Evolutionary conservation across 106 monocot genomes (phyloP).

Genomic region (Allium sativum): DNA sequence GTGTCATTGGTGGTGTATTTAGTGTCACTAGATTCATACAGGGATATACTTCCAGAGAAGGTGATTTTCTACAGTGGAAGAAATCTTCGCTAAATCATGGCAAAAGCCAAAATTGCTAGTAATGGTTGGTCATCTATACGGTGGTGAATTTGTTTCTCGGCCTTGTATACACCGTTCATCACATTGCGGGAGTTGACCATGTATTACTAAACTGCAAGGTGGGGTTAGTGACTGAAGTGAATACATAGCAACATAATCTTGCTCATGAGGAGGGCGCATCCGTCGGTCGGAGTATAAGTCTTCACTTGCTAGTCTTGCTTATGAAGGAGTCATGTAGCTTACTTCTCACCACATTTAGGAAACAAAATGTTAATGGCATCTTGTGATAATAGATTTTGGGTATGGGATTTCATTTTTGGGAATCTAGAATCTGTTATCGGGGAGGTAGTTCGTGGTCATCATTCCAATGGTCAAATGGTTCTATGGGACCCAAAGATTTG

Average conservation of each 20-base stretch:
- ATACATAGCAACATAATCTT: constrained; percentile 1
- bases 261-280: no score
- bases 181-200: constrained; percentile 1
- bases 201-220: background rate
- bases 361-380: constrained; percentile 83
- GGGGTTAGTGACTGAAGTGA: background rate
- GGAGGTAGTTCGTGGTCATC: constrained; percentile 93
- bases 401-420: constrained; percentile 92
- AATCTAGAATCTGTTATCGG: constrained; percentile 56
- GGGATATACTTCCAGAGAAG: no score
- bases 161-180: background rate
- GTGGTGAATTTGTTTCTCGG: no score
- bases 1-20: no score
- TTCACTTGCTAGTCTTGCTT: constrained; percentile 55
- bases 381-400: constrained; percentile 81
- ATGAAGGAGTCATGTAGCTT: constrained; percentile 78
- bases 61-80: no score
- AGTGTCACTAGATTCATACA: no score
- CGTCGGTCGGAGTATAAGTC: constrained; percentile 44
- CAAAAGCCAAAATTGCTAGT: no score
- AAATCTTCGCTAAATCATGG: no score
- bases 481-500: constrained; percentile 97
- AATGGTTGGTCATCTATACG: no score
- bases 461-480: constrained; percentile 91
- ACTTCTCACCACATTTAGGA: constrained; percentile 72